Evolutionary conservation across 2,329 filamentous ascomycete genomes (phyloP), one percentile per base, ranked within the genome.

Genomic region (Fusarium nodosum): DNA sequence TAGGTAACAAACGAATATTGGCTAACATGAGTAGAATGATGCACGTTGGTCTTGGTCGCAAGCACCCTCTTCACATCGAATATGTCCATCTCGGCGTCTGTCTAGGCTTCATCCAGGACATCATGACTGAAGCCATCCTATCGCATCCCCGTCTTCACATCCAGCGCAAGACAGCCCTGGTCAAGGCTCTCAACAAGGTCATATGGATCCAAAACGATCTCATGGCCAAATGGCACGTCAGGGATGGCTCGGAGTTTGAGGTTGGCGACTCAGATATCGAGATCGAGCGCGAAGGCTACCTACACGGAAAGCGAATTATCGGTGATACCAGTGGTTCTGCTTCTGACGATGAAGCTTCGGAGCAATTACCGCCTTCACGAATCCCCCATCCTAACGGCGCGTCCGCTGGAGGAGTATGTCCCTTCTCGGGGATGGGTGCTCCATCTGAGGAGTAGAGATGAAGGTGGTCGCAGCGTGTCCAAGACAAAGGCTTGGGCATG

Each of bases 131-230:
- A 76, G 92, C 92, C 18, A 89, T 95, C 53, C 85, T 95, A 51
- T 90, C 86, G 5, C 86, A 93, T 74, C 91, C 91, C 2, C 86
- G 86, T 4, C 82, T 96, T 38, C 84, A 86, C 38, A 84, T 92
- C 72, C 83, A 85, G 60, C 86, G 87, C 79, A 94, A 94, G 81
- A 89, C 91, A 20, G 90, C 87, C 24, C 85, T 95, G 7, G 85
- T 94, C 47, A 92, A 91, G 76, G 92, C 93, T 1, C 83, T 95
- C 24, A 88, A 88, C 66, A 95, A 96, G 78, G 89, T 95, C 28
- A 90, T 95, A 69, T 95, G 92, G 92, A 94, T 95, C 71, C 93
- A 95, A 79, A 95, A 95, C 76, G 92, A 95, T 78, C 84, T 95
- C 31, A 92, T 95, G 77, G 91, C 92, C n/a, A 92, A 91, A 77